These are phyloP conservation scores for Hypoxylon rickii DNA, from an alignment of 495 filamentous ascomycete species.

Conservation along the genomic window DNA sequence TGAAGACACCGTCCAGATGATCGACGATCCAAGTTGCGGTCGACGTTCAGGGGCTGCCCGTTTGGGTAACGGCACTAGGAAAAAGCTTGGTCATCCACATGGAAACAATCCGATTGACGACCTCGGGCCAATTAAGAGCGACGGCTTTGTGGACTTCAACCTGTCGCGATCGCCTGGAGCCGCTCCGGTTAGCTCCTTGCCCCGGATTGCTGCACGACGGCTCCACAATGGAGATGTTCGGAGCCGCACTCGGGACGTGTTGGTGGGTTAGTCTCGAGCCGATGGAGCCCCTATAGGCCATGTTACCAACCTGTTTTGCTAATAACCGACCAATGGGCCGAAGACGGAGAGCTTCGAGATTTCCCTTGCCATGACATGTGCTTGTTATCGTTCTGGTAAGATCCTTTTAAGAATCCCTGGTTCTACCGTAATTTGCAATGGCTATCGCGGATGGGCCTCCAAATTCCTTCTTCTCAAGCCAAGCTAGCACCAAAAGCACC, in stretches of 20 bases:
- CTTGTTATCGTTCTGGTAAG: neutral
- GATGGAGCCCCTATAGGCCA: constrained; percentile 20
- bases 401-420: constrained; percentile 3
- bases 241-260: constrained; percentile 24
- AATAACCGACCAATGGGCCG: constrained; percentile 23
- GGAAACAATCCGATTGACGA: constrained; percentile 25
- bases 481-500: too few species aligned
- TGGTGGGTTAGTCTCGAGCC: constrained; percentile 18
- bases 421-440: constrained; percentile 3
- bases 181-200: constrained; percentile 26
- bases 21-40: neutral
- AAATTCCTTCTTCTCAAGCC: neutral
- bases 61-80: too few species aligned
- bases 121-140: constrained; percentile 10
- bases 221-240: constrained; percentile 24
- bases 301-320: constrained; percentile 25
- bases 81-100: constrained; percentile 14
- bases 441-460: neutral
- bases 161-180: constrained; percentile 15
- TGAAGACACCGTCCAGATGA: neutral
- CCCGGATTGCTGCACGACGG: constrained; percentile 23
- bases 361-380: constrained; percentile 7
- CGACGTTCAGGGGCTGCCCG: constrained; percentile 1
- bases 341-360: constrained; percentile 26
- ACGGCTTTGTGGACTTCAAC: neutral